phyloP scores from a whole-genome alignment of 106 monocot species.

The Gastrodia elata region DNA sequence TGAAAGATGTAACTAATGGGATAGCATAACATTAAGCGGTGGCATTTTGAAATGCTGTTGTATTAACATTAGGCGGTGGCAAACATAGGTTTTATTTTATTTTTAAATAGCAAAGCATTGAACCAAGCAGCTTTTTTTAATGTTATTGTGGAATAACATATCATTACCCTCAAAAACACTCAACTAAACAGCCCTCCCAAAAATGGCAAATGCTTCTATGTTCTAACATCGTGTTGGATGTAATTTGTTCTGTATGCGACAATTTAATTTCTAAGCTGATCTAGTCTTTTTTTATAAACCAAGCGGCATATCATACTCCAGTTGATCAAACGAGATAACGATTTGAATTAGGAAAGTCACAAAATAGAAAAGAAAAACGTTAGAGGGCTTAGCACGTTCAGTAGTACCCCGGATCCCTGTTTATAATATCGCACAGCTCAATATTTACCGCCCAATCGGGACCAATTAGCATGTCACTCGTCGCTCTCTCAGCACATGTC shows the following conservation, averaged over 20 bases:
- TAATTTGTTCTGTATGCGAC: neutral
- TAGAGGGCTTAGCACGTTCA: neutral
- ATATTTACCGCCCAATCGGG: constrained; percentile 94
- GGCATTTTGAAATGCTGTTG: too few species aligned
- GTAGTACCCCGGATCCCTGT: constrained; percentile 70
- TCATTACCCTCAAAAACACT: too few species aligned
- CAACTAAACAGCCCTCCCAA: too few species aligned
- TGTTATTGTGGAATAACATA: too few species aligned
- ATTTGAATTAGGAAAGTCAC: neutral
- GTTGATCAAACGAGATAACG: neutral
- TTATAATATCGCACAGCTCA: constrained; percentile 88
- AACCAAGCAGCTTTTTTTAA: too few species aligned
- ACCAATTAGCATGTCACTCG: constrained; percentile 81
- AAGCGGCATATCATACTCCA: neutral
- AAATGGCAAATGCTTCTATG: neutral
- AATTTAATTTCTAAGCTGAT: neutral
- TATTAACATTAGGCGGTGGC: too few species aligned
- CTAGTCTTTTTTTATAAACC: neutral
- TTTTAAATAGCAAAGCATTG: too few species aligned
- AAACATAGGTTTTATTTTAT: too few species aligned
- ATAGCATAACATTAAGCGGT: too few species aligned
- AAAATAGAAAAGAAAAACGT: neutral
- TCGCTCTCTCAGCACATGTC: constrained; percentile 74
- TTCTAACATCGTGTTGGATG: neutral
- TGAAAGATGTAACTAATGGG: too few species aligned